A percentile compares a stretch with the other conserved stretches of the same genome.
phyloP scores from a whole-genome alignment of 352 stramenopile genomes.

The Phytophthora vignae region DNA sequence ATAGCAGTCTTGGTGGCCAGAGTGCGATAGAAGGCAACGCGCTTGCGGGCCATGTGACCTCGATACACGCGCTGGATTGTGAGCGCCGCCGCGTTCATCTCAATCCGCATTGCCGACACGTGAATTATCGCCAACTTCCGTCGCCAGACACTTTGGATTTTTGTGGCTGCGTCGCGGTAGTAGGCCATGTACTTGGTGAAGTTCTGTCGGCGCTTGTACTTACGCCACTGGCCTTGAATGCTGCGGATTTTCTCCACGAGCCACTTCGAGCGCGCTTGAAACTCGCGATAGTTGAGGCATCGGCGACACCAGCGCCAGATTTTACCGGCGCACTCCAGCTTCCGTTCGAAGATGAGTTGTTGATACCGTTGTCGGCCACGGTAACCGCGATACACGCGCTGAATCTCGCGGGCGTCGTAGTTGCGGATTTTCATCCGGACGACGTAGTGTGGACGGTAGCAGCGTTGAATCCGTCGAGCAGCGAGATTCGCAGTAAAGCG shows the following conservation, averaged over 20 bases:
- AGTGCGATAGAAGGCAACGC: constrained; percentile 40
- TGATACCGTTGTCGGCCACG: constrained; percentile 29
- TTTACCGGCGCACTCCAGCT: constrained; percentile 16
- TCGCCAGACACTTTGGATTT: constrained; percentile 62
- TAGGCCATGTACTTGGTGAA: constrained; percentile 48
- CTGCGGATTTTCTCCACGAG: constrained; percentile 56
- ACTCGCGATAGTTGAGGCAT: constrained; percentile 47
- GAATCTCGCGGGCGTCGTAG: constrained; percentile 48
- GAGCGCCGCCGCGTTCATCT: constrained; percentile 43
- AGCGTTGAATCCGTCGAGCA: constrained; percentile 54
- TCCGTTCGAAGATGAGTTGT: constrained; percentile 31
- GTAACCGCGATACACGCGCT: constrained; percentile 61
- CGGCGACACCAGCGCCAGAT: constrained; percentile 68
- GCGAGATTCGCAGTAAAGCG: constrained; percentile 36
- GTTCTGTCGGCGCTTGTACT: constrained; percentile 40
- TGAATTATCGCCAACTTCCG: constrained; percentile 43
- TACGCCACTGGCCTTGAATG: constrained; percentile 72
- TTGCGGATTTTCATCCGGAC: constrained; percentile 37
- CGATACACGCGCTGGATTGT: constrained; percentile 57
- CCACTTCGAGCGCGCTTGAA: constrained; percentile 46
- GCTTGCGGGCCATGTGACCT: constrained; percentile 38
- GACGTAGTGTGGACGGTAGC: constrained; percentile 43
- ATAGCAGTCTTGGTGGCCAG: constrained; percentile 32
- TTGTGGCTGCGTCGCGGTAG: constrained; percentile 41
- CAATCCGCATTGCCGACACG: constrained; percentile 35